These are phyloP conservation scores for Phytophthora hibernalis DNA, from an alignment of 352 stramenopile genomes.

Conservation along the genomic window DNA sequence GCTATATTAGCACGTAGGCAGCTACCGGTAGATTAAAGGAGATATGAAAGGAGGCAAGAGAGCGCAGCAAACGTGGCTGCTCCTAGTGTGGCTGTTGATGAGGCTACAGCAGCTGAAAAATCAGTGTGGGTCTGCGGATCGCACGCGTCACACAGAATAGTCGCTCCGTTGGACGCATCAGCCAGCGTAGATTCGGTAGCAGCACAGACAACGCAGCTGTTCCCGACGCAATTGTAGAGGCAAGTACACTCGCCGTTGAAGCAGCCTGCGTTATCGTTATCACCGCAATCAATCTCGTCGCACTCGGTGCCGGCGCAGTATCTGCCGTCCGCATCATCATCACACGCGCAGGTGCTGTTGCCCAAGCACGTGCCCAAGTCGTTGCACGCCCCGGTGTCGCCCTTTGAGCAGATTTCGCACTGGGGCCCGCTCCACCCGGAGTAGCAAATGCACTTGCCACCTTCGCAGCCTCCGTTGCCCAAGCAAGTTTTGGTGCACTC, in stretches of 20 bases:
- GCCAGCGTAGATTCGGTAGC: constrained; percentile 44
- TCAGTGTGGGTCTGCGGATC: constrained; percentile 25
- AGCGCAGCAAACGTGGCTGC: constrained; percentile 7
- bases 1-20: constrained; percentile 5
- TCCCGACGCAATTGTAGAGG: constrained; percentile 60
- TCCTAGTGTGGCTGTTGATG: constrained; percentile 2
- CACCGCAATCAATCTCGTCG: constrained; percentile 57
- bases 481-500: constrained; percentile 48
- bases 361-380: constrained; percentile 55
- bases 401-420: constrained; percentile 65
- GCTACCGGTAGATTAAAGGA: constrained; percentile 16
- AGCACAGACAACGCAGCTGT: constrained; percentile 51
- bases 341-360: constrained; percentile 69
- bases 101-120: constrained; percentile 21
- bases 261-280: constrained; percentile 58
- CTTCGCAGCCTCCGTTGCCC: constrained; percentile 59
- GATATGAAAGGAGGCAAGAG: constrained; percentile 12
- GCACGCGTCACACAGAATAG: constrained; percentile 52
- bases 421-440: constrained; percentile 68
- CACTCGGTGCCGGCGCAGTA: constrained; percentile 64
- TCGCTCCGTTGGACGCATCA: constrained; percentile 34
- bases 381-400: constrained; percentile 61
- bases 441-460: constrained; percentile 62
- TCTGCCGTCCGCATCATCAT: constrained; percentile 52
- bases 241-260: constrained; percentile 63